phyloP scores from a whole-genome alignment of 768 basidiomycete species.

The Psilocybe cubensis region DNA sequence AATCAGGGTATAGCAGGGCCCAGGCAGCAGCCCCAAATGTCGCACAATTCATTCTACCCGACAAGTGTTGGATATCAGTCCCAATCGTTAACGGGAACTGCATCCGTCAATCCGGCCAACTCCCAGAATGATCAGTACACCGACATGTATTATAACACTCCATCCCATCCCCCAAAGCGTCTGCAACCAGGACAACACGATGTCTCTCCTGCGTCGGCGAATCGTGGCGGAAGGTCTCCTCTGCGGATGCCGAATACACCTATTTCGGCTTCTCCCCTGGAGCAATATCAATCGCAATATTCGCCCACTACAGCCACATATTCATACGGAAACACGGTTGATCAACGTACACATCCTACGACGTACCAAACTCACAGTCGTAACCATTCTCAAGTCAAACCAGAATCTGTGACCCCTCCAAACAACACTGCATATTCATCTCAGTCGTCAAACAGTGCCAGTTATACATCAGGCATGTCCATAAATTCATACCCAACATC shows the following conservation, averaged over 20 bases:
- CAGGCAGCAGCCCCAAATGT: constrained; percentile 45
- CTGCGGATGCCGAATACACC: constrained; percentile 56
- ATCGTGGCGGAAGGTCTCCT: constrained; percentile 63
- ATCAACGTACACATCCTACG: constrained; percentile 42
- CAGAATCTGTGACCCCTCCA: constrained; percentile 42
- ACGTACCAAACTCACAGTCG: constrained; percentile 61
- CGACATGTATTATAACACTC: constrained; percentile 66
- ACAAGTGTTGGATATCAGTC: constrained; percentile 61
- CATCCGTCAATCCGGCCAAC: constrained; percentile 37
- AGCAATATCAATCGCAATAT: constrained; percentile 74
- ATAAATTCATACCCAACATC: constrained; percentile 47
- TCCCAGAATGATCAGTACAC: constrained; percentile 49
- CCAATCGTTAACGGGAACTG: constrained; percentile 42
- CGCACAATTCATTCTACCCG: constrained; percentile 58
- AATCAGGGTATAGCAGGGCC: constrained; percentile 36
- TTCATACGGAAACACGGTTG: constrained; percentile 45
- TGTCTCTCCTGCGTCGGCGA: constrained; percentile 38
- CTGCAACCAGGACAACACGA: constrained; percentile 56
- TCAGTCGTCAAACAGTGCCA: constrained; percentile 34
- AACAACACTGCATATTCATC: constrained; percentile 59
- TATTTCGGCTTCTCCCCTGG: constrained; percentile 54
- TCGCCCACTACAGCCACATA: constrained; percentile 61
- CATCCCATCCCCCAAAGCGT: constrained; percentile 56
- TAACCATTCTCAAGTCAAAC: constrained; percentile 51
- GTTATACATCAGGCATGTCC: constrained; percentile 29